phyloP scores from a whole-genome alignment of 805 yeast species.

The Candida wancherniae region DNA sequence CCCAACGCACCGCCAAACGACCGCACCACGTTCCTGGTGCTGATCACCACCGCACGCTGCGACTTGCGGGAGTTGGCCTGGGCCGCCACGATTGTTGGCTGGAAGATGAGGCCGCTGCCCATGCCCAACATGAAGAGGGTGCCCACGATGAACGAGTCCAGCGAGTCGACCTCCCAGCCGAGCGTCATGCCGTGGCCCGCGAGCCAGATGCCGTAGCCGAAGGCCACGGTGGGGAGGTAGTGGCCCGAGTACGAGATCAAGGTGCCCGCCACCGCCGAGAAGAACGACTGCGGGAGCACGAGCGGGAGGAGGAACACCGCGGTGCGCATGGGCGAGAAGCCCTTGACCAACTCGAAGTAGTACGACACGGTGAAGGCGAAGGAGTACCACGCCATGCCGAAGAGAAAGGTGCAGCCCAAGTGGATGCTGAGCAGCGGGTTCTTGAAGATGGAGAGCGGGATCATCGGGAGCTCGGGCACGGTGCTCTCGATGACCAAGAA shows the following conservation, averaged over 20 bases:
- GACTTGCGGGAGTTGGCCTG: constrained; percentile 48
- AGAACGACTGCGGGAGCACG: constrained; percentile 35
- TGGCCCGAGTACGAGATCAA: constrained; percentile 41
- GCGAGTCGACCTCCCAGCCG: constrained; percentile 24
- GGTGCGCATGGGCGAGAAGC: constrained; percentile 33
- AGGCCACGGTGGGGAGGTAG: constrained; percentile 36
- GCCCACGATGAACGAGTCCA: constrained; percentile 34
- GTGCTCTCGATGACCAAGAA: constrained; percentile 51
- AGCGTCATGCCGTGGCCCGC: constrained; percentile 38
- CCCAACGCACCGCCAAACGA: constrained; percentile 64
- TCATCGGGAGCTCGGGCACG: constrained; percentile 47
- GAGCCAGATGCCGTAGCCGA: constrained; percentile 42
- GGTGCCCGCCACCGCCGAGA: constrained; percentile 43
- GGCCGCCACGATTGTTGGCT: constrained; percentile 52
- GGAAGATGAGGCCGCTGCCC: constrained; percentile 49
- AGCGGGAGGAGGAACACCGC: constrained; percentile 40
- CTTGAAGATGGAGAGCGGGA: constrained; percentile 45
- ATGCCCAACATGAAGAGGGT: constrained; percentile 32
- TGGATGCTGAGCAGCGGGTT: constrained; percentile 29
- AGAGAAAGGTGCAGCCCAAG: constrained; percentile 35
- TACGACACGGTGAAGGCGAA: constrained; percentile 46
- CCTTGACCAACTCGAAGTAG: constrained; percentile 44
- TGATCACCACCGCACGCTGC: constrained; percentile 56
- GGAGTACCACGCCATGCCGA: constrained; percentile 46
- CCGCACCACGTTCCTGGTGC: constrained; percentile 52